phyloP scores from a whole-genome alignment of 352 stramenopile species.

The Globisporangium megalacanthum region DNA sequence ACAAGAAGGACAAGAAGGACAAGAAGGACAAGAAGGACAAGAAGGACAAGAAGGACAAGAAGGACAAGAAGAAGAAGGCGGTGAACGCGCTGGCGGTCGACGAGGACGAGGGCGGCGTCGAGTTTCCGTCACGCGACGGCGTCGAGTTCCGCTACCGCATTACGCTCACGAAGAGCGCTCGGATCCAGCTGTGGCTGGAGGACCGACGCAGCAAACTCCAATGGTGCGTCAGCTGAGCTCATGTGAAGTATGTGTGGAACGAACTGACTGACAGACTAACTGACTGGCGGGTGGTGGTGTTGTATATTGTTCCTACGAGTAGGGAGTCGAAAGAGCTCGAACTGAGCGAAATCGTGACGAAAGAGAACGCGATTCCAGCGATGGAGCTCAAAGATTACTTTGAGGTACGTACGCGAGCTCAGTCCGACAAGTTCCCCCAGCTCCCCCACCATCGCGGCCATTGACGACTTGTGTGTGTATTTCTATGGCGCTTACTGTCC shows the following conservation, averaged over 20 bases:
- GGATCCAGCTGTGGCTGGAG: conserved; percentile 2
- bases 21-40: not conserved
- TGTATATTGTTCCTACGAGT: not conserved
- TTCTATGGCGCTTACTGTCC: not conserved
- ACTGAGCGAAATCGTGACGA: conserved; percentile 5
- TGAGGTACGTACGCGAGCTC: not conserved
- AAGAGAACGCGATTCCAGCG: conserved; percentile 2
- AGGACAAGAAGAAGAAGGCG: conserved; percentile 1
- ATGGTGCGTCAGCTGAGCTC: not conserved
- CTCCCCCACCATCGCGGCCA: too few species aligned
- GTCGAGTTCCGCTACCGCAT: conserved; percentile 4
- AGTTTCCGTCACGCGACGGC: not conserved
- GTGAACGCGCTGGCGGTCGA: conserved; percentile 1
- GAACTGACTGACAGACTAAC: not conserved
- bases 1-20: not conserved
- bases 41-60: not conserved
- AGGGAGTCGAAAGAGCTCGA: conserved; percentile 11
- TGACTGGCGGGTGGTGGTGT: not conserved
- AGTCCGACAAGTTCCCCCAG: too few species aligned
- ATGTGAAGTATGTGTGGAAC: not conserved
- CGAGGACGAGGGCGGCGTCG: conserved; percentile 10
- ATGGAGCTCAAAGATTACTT: conserved; percentile 12
- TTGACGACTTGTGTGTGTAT: too few species aligned
- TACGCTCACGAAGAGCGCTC: conserved; percentile 3
- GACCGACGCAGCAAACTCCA: conserved; percentile 2